phyloP scores from a whole-genome alignment of 2,329 filamentous ascomycete genomes.

The Aphanoascus verrucosus region DNA sequence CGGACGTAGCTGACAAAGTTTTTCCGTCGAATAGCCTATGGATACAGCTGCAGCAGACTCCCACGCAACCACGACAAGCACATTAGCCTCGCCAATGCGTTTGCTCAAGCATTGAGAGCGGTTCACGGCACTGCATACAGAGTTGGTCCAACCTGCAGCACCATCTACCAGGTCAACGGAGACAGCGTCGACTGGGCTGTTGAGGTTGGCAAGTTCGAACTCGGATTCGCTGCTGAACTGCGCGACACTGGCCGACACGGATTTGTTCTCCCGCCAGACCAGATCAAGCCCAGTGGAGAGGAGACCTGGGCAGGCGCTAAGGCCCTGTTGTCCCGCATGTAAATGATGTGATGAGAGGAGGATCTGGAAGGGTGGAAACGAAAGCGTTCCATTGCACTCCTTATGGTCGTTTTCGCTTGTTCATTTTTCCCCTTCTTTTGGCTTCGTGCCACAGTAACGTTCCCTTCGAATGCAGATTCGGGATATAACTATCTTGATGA shows the following conservation, averaged over 20 bases:
- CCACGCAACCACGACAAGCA: constrained; percentile 41
- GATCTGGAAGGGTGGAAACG: neutral
- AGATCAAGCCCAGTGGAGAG: constrained; percentile 39
- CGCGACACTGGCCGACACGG: constrained; percentile 41
- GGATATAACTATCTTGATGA: constrained; percentile 1
- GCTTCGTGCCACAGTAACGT: neutral
- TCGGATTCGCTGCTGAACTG: constrained; percentile 41
- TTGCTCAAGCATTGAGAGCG: constrained; percentile 45
- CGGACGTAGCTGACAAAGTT: neutral
- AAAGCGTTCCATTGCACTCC: too few relatives aligned
- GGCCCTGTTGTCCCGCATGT: constrained; percentile 11
- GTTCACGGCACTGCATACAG: constrained; percentile 40
- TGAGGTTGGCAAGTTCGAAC: constrained; percentile 36
- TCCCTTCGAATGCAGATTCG: neutral
- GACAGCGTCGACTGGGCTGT: constrained; percentile 37
- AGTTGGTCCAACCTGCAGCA: constrained; percentile 45
- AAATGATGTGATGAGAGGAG: neutral
- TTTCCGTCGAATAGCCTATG: constrained; percentile 36
- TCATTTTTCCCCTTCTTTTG: neutral
- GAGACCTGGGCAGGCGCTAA: constrained; percentile 39
- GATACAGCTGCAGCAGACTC: constrained; percentile 45
- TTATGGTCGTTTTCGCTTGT: neutral
- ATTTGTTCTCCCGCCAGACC: constrained; percentile 40
- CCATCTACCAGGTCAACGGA: constrained; percentile 47
- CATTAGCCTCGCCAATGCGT: constrained; percentile 40